Conservation (phyloP, 2,329 filamentous ascomycete genomes). For the Paecilomyces sp. region DNA sequence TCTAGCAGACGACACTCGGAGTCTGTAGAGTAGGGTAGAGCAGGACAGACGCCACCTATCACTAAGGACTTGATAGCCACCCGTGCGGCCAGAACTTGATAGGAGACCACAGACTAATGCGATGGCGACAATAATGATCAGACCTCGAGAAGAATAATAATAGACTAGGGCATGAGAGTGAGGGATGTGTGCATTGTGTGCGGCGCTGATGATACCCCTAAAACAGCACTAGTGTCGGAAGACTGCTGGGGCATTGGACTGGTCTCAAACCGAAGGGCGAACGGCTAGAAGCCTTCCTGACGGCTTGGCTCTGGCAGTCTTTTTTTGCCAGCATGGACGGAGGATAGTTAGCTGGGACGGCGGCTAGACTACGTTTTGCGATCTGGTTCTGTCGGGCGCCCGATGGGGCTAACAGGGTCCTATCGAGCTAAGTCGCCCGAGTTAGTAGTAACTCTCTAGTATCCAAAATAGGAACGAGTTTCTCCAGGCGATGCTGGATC, state of each 20-base stretch:
- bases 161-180: not conserved
- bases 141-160: no score
- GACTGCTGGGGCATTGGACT: not conserved
- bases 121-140: not conserved
- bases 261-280: not conserved
- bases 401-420: not conserved
- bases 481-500: not conserved
- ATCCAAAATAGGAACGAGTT: not conserved
- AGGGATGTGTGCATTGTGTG: not conserved
- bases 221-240: not conserved
- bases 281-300: not conserved
- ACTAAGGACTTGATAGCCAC: not conserved
- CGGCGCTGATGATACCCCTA: not conserved
- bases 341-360: no score
- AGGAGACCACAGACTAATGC: not conserved
- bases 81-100: not conserved
- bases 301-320: not conserved
- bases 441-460: not conserved
- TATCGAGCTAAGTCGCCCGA: not conserved
- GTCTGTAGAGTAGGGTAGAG: no score
- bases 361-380: not conserved
- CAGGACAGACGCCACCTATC: not conserved
- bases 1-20: not conserved
- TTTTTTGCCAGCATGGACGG: no score
- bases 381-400: not conserved